Evolutionary conservation across 2,329 filamentous ascomycete genomes (phyloP), one percentile per base, ranked within the genome.

Genomic region (Scortechinia acanthostroma): DNA sequence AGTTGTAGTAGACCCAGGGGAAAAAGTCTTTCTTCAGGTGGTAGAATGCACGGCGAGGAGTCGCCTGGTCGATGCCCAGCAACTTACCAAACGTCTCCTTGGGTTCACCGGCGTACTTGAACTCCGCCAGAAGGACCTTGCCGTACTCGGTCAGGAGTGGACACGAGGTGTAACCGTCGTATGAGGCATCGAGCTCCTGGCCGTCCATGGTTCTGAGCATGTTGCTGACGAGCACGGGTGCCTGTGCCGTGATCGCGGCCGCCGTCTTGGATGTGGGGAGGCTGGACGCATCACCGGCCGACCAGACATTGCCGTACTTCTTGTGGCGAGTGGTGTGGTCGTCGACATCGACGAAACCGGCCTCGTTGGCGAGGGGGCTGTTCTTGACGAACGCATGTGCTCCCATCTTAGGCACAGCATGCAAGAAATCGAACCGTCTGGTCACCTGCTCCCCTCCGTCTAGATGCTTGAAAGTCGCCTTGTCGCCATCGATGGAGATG

Each of bases 11-110:
- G 2, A 83, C 78, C 78, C 78, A 83, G 0, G 79, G 79, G 60
- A 83, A 83, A 53, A 83, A 83, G 53, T 82, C 72, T 61, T 79
- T 83, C 66, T 83, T 83, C 40, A 83, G 51, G 52, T 81, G 64
- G 51, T 78, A 83, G 54, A 83, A 83, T 0, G 71, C 63, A 3
- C 71, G 68, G 3, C 77, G 68, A 2, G 79, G 79, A 6, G 60
- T 59, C 0, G 58, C 69, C 58, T 83, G 79, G 51, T 83, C 76
- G 4, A 82, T 65, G 1, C 76, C 77, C 14, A 81, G 58, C 55
- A 59, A 61, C 2, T 65, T 58, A 3, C 62, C 66, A 49, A 83
- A 83, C 0, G 79, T 82, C 65, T 83, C 79, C 56, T 82, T 80
- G 4, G 79, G 77, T 50, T 67, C 68, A 5, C 74, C 76, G 2